Conservation (phyloP, 2,329 filamentous ascomycete species). For the Dichotomopilus funicola region DNA sequence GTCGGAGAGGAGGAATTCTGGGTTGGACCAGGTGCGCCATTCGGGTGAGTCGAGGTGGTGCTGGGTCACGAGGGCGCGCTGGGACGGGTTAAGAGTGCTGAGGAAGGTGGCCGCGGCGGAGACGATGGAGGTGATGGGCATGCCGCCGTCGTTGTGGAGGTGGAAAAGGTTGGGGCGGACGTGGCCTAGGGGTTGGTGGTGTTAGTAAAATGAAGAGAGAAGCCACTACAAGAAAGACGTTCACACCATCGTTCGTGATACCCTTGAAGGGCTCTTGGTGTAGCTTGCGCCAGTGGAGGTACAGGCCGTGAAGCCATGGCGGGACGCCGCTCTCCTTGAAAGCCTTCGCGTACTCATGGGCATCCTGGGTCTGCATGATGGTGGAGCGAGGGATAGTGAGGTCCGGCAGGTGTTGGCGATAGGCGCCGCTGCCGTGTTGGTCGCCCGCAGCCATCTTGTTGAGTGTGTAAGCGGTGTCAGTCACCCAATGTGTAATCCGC, state of each 20-base stretch:
- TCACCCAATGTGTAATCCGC: neutral
- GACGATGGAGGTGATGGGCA: slow-evolving; percentile 54
- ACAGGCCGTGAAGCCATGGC: slow-evolving; percentile 60
- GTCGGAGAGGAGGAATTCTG: slow-evolving; percentile 62
- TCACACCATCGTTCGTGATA: slow-evolving; percentile 58
- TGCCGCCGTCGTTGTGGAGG: slow-evolving; percentile 53
- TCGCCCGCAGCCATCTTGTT: slow-evolving; percentile 15
- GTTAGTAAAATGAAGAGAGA: slow-evolving; percentile 11
- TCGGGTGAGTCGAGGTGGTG: slow-evolving; percentile 62
- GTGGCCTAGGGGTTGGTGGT: slow-evolving; percentile 32
- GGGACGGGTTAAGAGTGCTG: slow-evolving; percentile 38
- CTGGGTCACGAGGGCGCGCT: slow-evolving; percentile 41
- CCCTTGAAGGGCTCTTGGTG: slow-evolving; percentile 64
- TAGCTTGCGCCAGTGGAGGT: slow-evolving; percentile 51
- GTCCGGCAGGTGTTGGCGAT: slow-evolving; percentile 57
- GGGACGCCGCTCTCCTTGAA: slow-evolving; percentile 55
- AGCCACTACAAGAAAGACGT: slow-evolving; percentile 9
- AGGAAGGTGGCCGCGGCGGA: slow-evolving; percentile 42
- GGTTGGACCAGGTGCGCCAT: slow-evolving; percentile 67
- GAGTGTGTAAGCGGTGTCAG: neutral
- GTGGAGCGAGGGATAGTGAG: slow-evolving; percentile 55
- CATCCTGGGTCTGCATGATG: slow-evolving; percentile 55
- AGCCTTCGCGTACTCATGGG: slow-evolving; percentile 53
- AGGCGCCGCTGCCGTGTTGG: slow-evolving; percentile 29
- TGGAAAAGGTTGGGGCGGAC: slow-evolving; percentile 49